Base-by-base conservation (phyloP, 78 protist species). In the Kipferlia bialata region DNA sequence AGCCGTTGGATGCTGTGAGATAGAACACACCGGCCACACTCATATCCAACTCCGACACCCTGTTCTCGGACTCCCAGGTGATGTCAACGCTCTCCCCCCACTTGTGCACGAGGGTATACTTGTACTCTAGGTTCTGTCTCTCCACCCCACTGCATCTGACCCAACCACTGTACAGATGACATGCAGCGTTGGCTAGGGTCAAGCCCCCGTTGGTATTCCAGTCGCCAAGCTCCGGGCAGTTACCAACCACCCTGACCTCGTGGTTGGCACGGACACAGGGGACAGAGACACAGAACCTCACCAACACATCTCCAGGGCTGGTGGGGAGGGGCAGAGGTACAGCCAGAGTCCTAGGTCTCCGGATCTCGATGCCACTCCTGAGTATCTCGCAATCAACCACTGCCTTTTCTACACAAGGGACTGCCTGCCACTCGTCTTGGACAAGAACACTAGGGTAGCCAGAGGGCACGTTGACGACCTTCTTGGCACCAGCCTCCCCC, bases 131-230 rank as follows among this genome's bases (percentile, higher is more conserved):
- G 60, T 2, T 15, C 22, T 10, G 12, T 28, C 34, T 58, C 22
- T 70, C 3, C 1, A 22, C 63, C 2, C 31, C 2, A 2, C 34
- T 2, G 44, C 45, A 6, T 2, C 22, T 18, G 18, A 70, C 5
- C 28, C 45, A 10, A 39, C 32, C n/a, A 3, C 5, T 5, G 74
- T 5, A 32, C 3, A 38, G 28, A 2, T 36, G 15, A 68, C 38
- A 51, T 10, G 17, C 64, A 13, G 37, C 7, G 26, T 63, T 2
- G 32, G n/a, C 18, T 7, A 5, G 10, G 55, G 31, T 5, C 38
- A 70, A 15, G 26, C 58, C 74, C 12, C 34, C 7, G 36, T 6
- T 15, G 26, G 74, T 2, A 28, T 53, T 37, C 74, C 74, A 70
- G 59, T 54, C 38, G 26, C 74, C 74, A 5, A 70, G 60, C 6